A percentile compares a stretch with the other conserved stretches of the same genome.
Conservation (phyloP, 768 basidiomycete species). For the Clathrus columnatus region DNA sequence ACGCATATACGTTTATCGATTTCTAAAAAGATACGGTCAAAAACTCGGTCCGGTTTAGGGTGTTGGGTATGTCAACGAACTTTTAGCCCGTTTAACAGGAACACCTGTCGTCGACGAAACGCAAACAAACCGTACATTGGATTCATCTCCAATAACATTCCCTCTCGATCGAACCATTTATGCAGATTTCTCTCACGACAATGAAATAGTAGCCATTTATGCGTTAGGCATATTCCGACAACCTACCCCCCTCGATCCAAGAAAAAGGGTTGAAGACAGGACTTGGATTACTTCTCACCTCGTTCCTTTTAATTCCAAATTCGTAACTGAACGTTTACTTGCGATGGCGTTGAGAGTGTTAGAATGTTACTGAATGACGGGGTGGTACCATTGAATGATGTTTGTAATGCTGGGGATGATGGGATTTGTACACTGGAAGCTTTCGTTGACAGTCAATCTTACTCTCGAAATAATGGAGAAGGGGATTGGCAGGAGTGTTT, state of each 20-base stretch:
- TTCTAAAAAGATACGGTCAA: conserved; percentile 48
- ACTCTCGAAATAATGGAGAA: conserved; percentile 55
- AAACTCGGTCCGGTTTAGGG: conserved; percentile 67
- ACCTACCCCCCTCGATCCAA: conserved; percentile 18
- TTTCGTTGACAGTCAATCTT: conserved; percentile 66
- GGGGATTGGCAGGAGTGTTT: conserved; percentile 68
- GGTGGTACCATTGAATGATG: conserved; percentile 49
- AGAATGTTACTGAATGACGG: conserved; percentile 76
- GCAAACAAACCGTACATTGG: conserved; percentile 69
- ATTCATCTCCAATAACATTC: conserved; percentile 55
- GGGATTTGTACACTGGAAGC: conserved; percentile 55
- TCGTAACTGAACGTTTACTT: conserved; percentile 63
- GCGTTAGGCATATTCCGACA: conserved; percentile 40
- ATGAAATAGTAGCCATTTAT: conserved; percentile 74
- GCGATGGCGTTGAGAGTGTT: conserved; percentile 41
- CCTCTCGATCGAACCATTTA: conserved; percentile 59
- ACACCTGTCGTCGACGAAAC: conserved; percentile 57
- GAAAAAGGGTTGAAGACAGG: conserved; percentile 13
- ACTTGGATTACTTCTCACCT: conserved; percentile 51
- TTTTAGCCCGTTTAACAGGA: conserved; percentile 71
- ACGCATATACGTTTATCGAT: neutral
- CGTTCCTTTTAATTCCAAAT: conserved; percentile 66
- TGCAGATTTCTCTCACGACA: conserved; percentile 81
- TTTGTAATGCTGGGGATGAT: conserved; percentile 44
- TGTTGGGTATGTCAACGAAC: conserved; percentile 82